Percentiles rank a stretch among this genome's conserved stretches.
Conservation (phyloP, 2,329 filamentous ascomycete species). For the Dactylellina haptotyla region DNA sequence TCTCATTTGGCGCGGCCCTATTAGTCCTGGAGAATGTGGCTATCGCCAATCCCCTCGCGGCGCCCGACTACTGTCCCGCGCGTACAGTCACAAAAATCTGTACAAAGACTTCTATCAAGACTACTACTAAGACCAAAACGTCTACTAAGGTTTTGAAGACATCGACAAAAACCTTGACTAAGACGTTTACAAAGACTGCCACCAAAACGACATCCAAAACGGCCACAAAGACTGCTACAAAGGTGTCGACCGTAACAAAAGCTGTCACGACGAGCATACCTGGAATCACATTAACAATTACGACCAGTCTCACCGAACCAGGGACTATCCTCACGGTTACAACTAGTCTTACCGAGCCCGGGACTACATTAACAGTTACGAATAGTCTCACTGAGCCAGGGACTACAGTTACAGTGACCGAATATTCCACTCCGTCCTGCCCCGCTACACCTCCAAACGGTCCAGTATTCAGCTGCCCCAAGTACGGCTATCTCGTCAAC, state of each 20-base stretch:
- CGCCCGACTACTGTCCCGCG: no score
- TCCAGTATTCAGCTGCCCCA: slow-evolving; percentile 46
- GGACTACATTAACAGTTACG: neutral
- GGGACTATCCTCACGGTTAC: neutral
- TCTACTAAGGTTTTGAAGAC: no score
- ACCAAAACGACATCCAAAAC: neutral
- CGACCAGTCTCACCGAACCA: neutral
- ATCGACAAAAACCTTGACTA: no score
- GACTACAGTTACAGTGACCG: neutral
- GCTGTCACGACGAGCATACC: no score
- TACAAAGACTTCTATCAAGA: no score
- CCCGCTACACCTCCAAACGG: neutral
- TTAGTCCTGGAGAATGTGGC: no score
- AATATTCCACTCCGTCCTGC: no score
- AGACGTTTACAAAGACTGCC: neutral
- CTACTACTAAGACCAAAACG: no score
- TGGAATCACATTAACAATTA: neutral
- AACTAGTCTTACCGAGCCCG: neutral
- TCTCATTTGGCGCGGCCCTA: no score
- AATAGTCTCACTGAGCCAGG: neutral
- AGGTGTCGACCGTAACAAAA: neutral
- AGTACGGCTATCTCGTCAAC: slow-evolving; percentile 54
- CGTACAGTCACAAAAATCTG: no score
- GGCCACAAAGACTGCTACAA: neutral
- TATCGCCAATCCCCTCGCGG: no score